Percentiles rank a stretch among this genome's conserved stretches.
phyloP scores from a whole-genome alignment of 2,329 filamentous ascomycete species.

The Tolypocladium pustulatum region DNA sequence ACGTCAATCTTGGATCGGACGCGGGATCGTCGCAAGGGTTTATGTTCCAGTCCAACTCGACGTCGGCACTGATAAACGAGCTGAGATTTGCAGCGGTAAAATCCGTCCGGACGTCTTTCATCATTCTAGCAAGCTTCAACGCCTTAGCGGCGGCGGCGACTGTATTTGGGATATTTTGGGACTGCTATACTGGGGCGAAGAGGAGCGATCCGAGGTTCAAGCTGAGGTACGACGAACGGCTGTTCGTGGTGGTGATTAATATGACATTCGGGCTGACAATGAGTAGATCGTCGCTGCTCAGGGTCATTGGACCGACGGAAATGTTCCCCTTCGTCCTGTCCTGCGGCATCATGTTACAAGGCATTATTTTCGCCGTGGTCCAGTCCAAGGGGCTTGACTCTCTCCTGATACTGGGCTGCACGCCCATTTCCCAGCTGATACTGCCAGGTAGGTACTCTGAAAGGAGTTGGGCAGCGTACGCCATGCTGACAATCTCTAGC shows the following conservation, averaged over 20 bases:
- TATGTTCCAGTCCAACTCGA: conserved; percentile 27
- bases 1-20: conserved; percentile 3
- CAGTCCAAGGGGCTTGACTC: conserved; percentile 44
- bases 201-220: conserved; percentile 27
- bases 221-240: conserved; percentile 25
- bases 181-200: conserved; percentile 38
- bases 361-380: conserved; percentile 43
- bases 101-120: conserved; percentile 49
- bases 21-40: conserved; percentile 12
- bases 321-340: conserved; percentile 47
- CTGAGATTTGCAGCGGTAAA: conserved; percentile 42
- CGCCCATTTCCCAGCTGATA: conserved; percentile 44
- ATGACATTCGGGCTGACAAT: not conserved
- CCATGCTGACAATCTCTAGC: conserved; percentile 27
- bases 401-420: conserved; percentile 41
- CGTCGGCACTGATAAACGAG: conserved; percentile 36
- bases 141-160: conserved; percentile 46
- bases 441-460: conserved; percentile 40
- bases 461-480: not conserved
- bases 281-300: conserved; percentile 25
- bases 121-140: conserved; percentile 53
- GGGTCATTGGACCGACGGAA: conserved; percentile 35
- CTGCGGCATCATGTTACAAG: conserved; percentile 46
- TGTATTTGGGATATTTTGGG: conserved; percentile 44
- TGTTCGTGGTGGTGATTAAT: too few species aligned